Evolutionary conservation across 345 rosid species (phyloP).

Genomic region (Gossypium turneri): DNA sequence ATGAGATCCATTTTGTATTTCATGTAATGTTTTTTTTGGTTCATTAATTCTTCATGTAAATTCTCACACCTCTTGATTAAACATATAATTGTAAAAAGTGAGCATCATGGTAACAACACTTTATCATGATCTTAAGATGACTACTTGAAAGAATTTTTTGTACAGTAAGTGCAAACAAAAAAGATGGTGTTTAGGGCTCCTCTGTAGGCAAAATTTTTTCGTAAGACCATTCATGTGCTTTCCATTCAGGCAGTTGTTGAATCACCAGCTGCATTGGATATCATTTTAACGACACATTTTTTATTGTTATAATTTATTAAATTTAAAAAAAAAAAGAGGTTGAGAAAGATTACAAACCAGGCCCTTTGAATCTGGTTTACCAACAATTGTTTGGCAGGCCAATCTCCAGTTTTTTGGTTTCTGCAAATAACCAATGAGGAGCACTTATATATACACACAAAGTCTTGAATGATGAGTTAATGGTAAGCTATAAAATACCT

Average conservation of each 20-base stretch:
- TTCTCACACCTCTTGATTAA: too few relatives aligned
- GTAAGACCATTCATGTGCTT: slow-evolving; percentile 81
- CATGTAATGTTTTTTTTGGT: too few relatives aligned
- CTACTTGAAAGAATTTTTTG: slow-evolving; percentile 8
- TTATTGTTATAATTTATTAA: background rate
- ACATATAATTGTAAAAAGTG: background rate
- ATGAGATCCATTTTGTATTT: too few relatives aligned
- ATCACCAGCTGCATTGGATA: slow-evolving; percentile 55
- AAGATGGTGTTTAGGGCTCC: background rate
- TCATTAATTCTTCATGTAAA: too few relatives aligned
- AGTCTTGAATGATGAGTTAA: background rate
- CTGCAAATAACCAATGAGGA: slow-evolving; percentile 31
- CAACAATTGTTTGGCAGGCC: slow-evolving; percentile 90
- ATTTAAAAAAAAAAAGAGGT: background rate
- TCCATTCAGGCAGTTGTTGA: slow-evolving; percentile 95
- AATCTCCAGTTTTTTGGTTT: slow-evolving; percentile 85
- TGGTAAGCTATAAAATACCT: slow-evolving; percentile 32
- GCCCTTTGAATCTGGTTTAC: slow-evolving; percentile 69
- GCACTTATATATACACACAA: background rate
- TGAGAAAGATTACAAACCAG: slow-evolving; percentile 45
- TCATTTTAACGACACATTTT: background rate
- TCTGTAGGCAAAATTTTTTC: slow-evolving; percentile 21
- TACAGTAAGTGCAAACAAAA: background rate
- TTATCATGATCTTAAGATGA: background rate
- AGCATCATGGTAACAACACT: background rate